Percentiles rank a stretch among this genome's conserved stretches.
Evolutionary conservation across 2,329 filamentous ascomycete genomes (phyloP).

Genomic region (Clonostachys rosea): DNA sequence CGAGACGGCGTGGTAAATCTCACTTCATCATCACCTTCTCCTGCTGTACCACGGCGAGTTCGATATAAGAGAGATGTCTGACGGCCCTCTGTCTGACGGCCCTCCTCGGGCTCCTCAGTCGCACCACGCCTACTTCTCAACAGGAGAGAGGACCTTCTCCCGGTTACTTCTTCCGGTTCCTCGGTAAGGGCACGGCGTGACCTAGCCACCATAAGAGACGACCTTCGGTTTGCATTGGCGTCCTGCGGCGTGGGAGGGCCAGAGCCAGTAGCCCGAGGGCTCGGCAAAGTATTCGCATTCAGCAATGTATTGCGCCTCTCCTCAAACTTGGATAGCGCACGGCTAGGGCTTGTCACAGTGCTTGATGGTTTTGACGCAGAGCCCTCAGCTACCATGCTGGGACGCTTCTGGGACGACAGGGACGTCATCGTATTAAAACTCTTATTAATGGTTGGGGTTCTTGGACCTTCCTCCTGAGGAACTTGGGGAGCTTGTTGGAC

Average conservation of each 20-base stretch:
- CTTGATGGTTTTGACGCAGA: constrained; percentile 16
- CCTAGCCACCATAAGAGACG: constrained; percentile 43
- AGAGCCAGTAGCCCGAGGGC: constrained; percentile 33
- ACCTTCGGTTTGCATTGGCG: constrained; percentile 35
- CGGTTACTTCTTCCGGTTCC: constrained; percentile 37
- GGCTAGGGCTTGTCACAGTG: constrained; percentile 33
- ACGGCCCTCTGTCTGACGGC: constrained; percentile 30
- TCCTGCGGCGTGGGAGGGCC: constrained; percentile 36
- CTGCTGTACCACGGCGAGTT: constrained; percentile 37
- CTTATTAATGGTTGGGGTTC: constrained; percentile 40
- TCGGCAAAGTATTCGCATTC: constrained; percentile 35
- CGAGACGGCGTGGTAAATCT: constrained; percentile 53
- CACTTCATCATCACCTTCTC: constrained; percentile 43
- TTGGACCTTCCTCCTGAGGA: constrained; percentile 18
- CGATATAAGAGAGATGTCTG: constrained; percentile 37
- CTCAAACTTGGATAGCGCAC: constrained; percentile 43
- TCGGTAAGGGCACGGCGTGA: constrained; percentile 43
- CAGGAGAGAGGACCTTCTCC: constrained; percentile 43
- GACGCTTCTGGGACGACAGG: constrained; percentile 18
- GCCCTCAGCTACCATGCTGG: constrained; percentile 34
- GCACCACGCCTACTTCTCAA: constrained; percentile 36
- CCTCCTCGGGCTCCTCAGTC: constrained; percentile 43
- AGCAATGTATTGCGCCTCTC: constrained; percentile 46
- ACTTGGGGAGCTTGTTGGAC: neutral
- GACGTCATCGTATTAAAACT: constrained; percentile 25